phyloP scores from a whole-genome alignment of 192 early-diverging fungal genomes.

The Coemansia sp. region DNA sequence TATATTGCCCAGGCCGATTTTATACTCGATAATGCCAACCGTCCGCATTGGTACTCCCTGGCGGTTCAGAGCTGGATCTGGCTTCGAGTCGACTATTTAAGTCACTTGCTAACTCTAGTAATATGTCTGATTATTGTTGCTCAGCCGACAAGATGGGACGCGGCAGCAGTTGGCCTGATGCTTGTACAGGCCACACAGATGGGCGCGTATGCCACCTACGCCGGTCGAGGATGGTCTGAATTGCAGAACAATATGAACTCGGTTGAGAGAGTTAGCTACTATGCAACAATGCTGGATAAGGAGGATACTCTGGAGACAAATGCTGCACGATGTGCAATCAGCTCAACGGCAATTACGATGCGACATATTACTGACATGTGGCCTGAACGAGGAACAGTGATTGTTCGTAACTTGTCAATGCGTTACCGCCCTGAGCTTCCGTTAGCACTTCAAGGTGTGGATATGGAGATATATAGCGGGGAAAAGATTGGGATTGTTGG shows the following conservation, averaged over 20 bases:
- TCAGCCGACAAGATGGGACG: slow-evolving; percentile 37
- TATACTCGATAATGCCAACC: slow-evolving; percentile 37
- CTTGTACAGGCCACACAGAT: slow-evolving; percentile 47
- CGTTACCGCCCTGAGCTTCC: slow-evolving; percentile 35
- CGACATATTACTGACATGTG: slow-evolving; percentile 6
- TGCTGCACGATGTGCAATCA: not conserved
- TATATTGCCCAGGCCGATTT: slow-evolving; percentile 17
- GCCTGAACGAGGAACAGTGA: slow-evolving; percentile 42
- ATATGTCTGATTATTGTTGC: slow-evolving; percentile 37
- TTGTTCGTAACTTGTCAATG: slow-evolving; percentile 37
- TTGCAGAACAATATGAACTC: slow-evolving; percentile 55
- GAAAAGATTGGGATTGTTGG: slow-evolving; percentile 84
- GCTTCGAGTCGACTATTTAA: slow-evolving; percentile 41
- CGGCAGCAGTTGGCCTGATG: slow-evolving; percentile 44
- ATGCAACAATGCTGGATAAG: slow-evolving; percentile 30
- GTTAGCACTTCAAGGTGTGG: slow-evolving; percentile 49
- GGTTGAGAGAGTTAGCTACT: slow-evolving; percentile 43
- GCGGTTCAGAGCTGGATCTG: slow-evolving; percentile 44
- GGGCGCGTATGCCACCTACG: slow-evolving; percentile 41
- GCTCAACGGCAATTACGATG: slow-evolving; percentile 2
- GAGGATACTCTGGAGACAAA: slow-evolving; percentile 4
- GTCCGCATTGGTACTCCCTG: slow-evolving; percentile 44
- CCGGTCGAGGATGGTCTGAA: slow-evolving; percentile 51
- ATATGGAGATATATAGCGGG: slow-evolving; percentile 60
- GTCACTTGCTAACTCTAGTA: slow-evolving; percentile 25